phyloP scores from a whole-genome alignment of 192 early-diverging fungal genomes.

The Funneliformis geosporum region DNA sequence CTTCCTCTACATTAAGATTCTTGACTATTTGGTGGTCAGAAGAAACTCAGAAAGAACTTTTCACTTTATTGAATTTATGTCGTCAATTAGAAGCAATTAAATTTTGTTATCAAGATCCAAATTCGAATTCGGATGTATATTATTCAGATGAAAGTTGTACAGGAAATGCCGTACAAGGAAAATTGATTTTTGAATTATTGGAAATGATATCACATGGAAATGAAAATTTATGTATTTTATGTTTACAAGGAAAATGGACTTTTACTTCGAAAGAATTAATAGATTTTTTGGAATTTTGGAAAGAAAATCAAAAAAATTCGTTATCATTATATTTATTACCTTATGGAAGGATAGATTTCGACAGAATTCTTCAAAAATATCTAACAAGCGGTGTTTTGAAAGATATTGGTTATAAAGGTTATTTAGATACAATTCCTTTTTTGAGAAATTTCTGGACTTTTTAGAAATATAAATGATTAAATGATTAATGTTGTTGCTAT shows the following conservation, averaged over 20 bases:
- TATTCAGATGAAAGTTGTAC: background rate
- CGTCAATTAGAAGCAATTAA: constrained; percentile 18
- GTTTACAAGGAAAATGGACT: constrained; percentile 2
- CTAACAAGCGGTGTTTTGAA: background rate
- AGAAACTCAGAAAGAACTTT: background rate
- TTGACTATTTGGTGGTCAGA: constrained; percentile 6
- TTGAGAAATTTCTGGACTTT: constrained; percentile 3
- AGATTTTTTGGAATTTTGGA: constrained; percentile 17
- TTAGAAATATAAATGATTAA: too few species aligned
- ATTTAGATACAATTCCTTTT: background rate
- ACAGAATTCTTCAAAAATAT: background rate
- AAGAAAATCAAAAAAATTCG: background rate
- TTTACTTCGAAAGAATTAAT: background rate
- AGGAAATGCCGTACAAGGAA: background rate
- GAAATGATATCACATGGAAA: background rate
- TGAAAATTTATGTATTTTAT: constrained; percentile 12
- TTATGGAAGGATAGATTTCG: background rate
- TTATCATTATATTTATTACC: background rate
- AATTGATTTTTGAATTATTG: constrained; percentile 19
- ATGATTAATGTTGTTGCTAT: too few species aligned
- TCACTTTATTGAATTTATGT: background rate
- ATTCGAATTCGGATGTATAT: background rate
- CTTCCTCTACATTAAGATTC: background rate
- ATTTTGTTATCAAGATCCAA: background rate
- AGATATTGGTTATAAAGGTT: background rate